Evolutionary conservation across 2,329 filamentous ascomycete genomes (phyloP).

Genomic region (Neodidymelliopsis sp.): DNA sequence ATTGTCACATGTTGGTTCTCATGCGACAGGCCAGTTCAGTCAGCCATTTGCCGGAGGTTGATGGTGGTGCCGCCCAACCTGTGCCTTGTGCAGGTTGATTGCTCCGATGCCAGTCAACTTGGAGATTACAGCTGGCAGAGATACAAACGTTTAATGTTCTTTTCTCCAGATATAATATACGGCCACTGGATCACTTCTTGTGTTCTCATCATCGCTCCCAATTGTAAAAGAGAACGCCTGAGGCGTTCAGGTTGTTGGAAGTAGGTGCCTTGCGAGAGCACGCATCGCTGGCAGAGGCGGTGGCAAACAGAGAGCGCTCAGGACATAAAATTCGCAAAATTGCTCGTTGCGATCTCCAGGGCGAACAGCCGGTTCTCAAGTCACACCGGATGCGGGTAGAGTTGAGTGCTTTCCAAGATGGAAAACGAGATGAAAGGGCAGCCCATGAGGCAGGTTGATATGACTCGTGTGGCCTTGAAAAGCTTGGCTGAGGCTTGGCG

Average conservation of each 20-base stretch:
- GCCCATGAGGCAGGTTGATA: not conserved
- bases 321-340: not conserved
- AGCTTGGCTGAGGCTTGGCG: constrained; percentile 5
- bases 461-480: constrained; percentile 11
- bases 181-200: not conserved
- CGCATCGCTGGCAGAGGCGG: not conserved
- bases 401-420: not conserved
- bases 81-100: not conserved
- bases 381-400: not conserved
- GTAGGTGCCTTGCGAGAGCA: too few species aligned
- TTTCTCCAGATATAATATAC: too few species aligned
- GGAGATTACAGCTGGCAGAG: too few species aligned
- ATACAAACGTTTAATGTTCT: too few species aligned
- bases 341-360: not conserved
- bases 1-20: too few species aligned
- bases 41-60: not conserved
- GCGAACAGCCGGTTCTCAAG: not conserved
- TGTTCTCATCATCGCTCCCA: too few species aligned
- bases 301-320: not conserved
- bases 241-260: not conserved
- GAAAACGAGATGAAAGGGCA: constrained; percentile 9
- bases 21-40: too few species aligned
- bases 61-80: not conserved
- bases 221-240: not conserved
- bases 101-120: not conserved